Conservation (phyloP, 2,329 filamentous ascomycete species). For the Arthrobotrys iridis region DNA sequence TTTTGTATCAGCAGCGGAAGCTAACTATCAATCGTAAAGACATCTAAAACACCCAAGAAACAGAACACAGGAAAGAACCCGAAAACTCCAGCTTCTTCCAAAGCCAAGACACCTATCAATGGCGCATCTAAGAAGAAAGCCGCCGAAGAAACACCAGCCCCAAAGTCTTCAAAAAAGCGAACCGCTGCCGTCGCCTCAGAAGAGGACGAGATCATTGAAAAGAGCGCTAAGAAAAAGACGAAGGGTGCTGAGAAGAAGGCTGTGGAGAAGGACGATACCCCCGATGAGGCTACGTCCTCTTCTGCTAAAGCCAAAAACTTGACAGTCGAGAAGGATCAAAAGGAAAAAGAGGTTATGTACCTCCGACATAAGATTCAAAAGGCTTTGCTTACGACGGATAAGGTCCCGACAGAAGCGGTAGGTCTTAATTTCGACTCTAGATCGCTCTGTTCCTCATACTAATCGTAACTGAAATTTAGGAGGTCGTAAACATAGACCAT, state of each 20-base stretch:
- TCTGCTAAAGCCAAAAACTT: constrained; percentile 56
- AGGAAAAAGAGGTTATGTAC: constrained; percentile 83
- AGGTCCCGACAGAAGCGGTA: constrained; percentile 80
- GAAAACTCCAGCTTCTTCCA: constrained; percentile 59
- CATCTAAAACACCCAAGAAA: constrained; percentile 76
- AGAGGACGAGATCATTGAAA: constrained; percentile 43
- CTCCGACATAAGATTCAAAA: constrained; percentile 94
- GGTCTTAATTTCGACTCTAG: constrained; percentile 54
- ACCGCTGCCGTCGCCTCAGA: constrained; percentile 46
- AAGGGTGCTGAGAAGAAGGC: constrained; percentile 43
- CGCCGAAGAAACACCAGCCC: constrained; percentile 61
- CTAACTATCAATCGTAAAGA: constrained; percentile 68
- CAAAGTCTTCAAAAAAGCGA: constrained; percentile 57
- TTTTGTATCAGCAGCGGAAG: neutral
- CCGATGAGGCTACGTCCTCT: constrained; percentile 31
- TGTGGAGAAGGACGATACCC: constrained; percentile 39
- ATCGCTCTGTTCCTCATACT: no score
- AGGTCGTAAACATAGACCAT: constrained; percentile 63
- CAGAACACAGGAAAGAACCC: constrained; percentile 62
- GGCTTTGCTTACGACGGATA: constrained; percentile 85
- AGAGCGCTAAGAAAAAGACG: constrained; percentile 64
- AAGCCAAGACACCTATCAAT: constrained; percentile 58
- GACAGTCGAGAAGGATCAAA: constrained; percentile 68
- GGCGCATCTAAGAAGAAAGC: constrained; percentile 63
- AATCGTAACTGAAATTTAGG: constrained; percentile 24